phyloP scores from a whole-genome alignment of 176 grass and related monocot genomes.

The Melocanna baccifera region DNA sequence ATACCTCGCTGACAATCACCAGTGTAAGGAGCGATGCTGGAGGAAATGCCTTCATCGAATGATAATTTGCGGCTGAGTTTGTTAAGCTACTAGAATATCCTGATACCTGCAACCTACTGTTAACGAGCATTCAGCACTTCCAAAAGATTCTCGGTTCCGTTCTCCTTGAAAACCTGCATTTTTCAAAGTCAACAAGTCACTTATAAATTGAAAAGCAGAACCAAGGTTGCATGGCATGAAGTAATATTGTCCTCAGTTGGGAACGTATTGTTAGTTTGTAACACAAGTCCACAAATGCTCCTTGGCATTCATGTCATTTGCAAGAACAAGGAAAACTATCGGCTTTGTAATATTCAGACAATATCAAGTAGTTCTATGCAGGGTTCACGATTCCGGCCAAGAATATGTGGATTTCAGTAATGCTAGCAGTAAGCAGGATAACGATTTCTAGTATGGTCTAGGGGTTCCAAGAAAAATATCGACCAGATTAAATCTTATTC shows the following conservation, averaged over 20 bases:
- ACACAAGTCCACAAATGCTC: neutral
- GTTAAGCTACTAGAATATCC: constrained; percentile 49
- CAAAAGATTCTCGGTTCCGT: constrained; percentile 46
- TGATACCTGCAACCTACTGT: constrained; percentile 40
- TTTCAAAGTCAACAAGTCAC: constrained; percentile 4
- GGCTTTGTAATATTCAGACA: neutral
- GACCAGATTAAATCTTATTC: neutral
- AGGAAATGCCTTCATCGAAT: constrained; percentile 38
- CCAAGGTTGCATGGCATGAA: neutral
- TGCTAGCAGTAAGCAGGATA: neutral
- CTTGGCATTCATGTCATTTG: neutral
- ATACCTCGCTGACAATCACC: constrained; percentile 45
- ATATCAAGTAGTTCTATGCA: neutral
- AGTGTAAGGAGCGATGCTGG: constrained; percentile 20
- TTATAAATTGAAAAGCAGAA: constrained; percentile 16
- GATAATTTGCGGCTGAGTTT: constrained; percentile 35
- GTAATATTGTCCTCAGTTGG: neutral
- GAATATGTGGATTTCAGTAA: neutral
- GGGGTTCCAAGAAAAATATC: neutral
- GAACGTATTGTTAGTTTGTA: neutral
- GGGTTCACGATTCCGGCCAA: constrained; percentile 4
- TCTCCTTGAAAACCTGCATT: constrained; percentile 63
- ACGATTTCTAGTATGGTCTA: neutral
- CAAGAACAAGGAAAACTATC: neutral
- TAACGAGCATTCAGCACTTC: constrained; percentile 52